These are phyloP conservation scores for Phascolomyces articulosus DNA, from an alignment of 371 early-diverging fungal genomes.

Conservation along the genomic window DNA sequence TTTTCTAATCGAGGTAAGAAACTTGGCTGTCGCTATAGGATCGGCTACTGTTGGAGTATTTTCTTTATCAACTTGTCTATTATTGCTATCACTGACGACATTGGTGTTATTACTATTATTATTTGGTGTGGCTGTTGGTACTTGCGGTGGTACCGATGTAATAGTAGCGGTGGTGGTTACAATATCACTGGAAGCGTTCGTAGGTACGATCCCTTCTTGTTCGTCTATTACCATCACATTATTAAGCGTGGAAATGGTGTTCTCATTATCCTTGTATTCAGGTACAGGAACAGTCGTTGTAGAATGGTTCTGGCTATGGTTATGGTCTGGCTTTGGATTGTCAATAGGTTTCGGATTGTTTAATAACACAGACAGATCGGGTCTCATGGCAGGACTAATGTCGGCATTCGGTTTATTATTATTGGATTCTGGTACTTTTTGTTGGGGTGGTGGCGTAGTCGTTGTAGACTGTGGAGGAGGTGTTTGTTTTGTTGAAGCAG, in stretches of 20 bases:
- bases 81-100: background rate
- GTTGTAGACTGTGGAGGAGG: background rate
- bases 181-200: too few relatives aligned
- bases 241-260: background rate
- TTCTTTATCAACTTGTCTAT: background rate
- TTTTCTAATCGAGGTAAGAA: background rate
- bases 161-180: too few relatives aligned
- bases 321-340: background rate
- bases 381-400: background rate
- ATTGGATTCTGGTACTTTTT: background rate
- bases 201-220: background rate
- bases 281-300: background rate
- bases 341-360: background rate
- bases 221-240: background rate
- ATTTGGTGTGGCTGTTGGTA: too few relatives aligned
- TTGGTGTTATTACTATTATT: background rate
- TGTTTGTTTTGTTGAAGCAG: background rate
- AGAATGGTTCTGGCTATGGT: too few relatives aligned
- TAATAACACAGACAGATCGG: background rate
- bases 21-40: slow-evolving; percentile 18
- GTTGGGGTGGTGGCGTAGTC: background rate
- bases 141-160: too few relatives aligned
- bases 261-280: too few relatives aligned
- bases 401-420: background rate
- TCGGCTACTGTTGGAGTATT: background rate